These are phyloP conservation scores for Podaxis sp. DNA, from an alignment of 768 basidiomycete species.

Conservation along the genomic window DNA sequence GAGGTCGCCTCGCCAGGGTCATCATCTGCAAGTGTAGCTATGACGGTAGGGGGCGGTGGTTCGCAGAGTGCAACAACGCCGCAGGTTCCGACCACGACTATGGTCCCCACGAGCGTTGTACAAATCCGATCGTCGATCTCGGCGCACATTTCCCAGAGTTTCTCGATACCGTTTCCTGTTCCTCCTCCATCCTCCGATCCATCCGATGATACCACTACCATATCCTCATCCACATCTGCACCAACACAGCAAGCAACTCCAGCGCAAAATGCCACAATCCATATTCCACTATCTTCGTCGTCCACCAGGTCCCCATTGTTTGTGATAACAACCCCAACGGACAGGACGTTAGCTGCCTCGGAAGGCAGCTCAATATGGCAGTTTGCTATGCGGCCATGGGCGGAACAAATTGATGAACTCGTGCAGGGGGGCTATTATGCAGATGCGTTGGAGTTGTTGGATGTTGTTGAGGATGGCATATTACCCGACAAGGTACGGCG, in stretches of 20 bases:
- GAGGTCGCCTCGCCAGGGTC: constrained; percentile 16
- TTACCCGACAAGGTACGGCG: constrained; percentile 59
- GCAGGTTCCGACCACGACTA: constrained; percentile 31
- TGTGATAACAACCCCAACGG: constrained; percentile 69
- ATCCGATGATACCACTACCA: constrained; percentile 17
- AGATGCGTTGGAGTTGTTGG: constrained; percentile 78
- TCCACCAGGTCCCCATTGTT: constrained; percentile 52
- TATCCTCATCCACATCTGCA: constrained; percentile 18
- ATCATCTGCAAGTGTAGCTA: neutral
- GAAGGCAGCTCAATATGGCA: constrained; percentile 83
- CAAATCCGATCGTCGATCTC: constrained; percentile 73
- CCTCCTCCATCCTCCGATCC: constrained; percentile 16
- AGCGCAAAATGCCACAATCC: constrained; percentile 44
- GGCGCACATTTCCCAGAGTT: constrained; percentile 49
- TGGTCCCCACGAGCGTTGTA: constrained; percentile 53
- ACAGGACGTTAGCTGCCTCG: constrained; percentile 54
- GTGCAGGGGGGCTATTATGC: constrained; percentile 62
- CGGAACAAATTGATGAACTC: constrained; percentile 81
- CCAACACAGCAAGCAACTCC: constrained; percentile 1
- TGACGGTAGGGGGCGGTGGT: constrained; percentile 5
- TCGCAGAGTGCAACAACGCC: constrained; percentile 7
- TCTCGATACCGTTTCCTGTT: constrained; percentile 59
- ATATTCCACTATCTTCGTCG: constrained; percentile 58
- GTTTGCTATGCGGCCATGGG: constrained; percentile 67
- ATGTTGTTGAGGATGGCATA: constrained; percentile 54